Evolutionary conservation across 305 asterid genomes (phyloP).

Genomic region (Fraxinus sp.): DNA sequence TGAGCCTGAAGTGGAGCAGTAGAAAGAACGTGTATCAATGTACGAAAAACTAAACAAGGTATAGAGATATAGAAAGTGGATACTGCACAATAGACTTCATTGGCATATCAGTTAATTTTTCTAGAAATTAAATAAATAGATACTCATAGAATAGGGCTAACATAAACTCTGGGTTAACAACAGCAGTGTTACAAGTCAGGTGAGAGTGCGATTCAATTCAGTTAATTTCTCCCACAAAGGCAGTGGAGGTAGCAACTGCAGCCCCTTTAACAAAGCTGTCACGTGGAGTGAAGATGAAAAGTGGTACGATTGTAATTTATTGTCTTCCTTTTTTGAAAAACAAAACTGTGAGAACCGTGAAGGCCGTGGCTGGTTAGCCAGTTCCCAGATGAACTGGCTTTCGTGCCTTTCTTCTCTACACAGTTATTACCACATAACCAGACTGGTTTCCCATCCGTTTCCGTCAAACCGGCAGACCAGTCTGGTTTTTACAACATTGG

Average conservation of each 20-base stretch:
- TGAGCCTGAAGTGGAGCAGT: conserved; percentile 49
- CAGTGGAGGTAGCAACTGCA: not conserved
- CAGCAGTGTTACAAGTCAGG: not conserved
- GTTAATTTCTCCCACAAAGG: not conserved
- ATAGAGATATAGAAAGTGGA: not conserved
- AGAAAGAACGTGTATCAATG: conserved; percentile 4
- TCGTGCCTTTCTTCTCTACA: not conserved
- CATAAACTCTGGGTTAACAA: not conserved
- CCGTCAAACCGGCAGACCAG: not conserved
- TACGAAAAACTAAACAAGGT: not conserved
- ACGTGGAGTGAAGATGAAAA: not conserved
- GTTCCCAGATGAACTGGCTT: not conserved
- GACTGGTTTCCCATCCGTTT: not conserved
- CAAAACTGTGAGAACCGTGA: not conserved
- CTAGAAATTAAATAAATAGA: not conserved
- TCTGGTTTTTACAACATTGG: not conserved
- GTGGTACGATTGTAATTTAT: not conserved
- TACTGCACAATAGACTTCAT: not conserved
- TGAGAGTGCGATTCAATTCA: not conserved
- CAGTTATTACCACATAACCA: not conserved
- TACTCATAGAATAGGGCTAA: not conserved
- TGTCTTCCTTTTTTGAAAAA: not conserved
- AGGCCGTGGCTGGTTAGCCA: not conserved
- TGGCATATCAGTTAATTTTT: not conserved
- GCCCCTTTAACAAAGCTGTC: not conserved